A percentile compares a stretch with the other conserved stretches of the same genome.
Evolutionary conservation across 805 yeast genomes (phyloP).

Genomic region (Myxozyma geophila): DNA sequence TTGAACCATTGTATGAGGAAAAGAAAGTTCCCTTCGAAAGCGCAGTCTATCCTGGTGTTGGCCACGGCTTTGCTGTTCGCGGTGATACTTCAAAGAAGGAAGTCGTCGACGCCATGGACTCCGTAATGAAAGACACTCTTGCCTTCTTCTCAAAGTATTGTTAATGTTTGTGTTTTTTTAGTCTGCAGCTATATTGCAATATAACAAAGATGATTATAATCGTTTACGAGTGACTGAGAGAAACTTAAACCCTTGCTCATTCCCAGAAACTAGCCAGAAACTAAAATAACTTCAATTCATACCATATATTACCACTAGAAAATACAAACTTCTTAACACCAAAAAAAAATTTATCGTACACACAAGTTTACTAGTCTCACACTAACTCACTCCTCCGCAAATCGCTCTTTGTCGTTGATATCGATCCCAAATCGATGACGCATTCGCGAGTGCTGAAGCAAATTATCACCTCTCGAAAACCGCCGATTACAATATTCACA

Average conservation of each 20-base stretch:
- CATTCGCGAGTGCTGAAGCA: constrained; percentile 68
- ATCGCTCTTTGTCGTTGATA: constrained; percentile 3
- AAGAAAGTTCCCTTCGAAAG: constrained; percentile 14
- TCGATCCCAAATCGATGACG: constrained; percentile 45
- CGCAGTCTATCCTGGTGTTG: constrained; percentile 20
- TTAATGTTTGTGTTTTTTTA: neutral
- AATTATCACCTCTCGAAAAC: constrained; percentile 68
- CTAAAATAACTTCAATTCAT: too few species aligned
- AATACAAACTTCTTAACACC: neutral
- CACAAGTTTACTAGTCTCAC: neutral
- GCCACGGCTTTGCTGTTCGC: constrained; percentile 31
- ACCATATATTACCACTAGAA: too few species aligned
- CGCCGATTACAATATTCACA: constrained; percentile 66
- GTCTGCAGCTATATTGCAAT: too few species aligned
- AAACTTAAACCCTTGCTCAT: too few species aligned
- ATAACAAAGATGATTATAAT: too few species aligned
- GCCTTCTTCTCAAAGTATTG: neutral
- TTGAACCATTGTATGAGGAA: neutral
- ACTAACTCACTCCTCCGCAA: constrained; percentile 7
- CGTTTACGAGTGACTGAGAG: too few species aligned
- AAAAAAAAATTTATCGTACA: neutral
- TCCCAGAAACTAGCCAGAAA: too few species aligned
- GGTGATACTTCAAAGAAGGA: constrained; percentile 16
- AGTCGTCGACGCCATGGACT: constrained; percentile 24
- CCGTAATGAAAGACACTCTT: constrained; percentile 15